Evolutionary conservation across 768 basidiomycete species (phyloP).

Genomic region (Suillus cothurnatus): DNA sequence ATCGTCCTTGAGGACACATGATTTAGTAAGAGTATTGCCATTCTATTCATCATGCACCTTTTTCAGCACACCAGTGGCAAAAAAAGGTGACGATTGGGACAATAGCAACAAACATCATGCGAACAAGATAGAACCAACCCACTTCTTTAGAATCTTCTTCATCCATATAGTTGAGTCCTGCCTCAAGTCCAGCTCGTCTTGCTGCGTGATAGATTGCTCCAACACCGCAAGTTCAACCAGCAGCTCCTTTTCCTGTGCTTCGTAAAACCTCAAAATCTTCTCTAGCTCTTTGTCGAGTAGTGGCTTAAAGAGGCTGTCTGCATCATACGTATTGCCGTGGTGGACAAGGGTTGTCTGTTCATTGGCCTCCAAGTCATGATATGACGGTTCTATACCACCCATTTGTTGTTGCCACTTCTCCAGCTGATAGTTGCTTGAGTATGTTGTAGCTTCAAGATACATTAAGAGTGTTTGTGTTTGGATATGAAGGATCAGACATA

Average conservation of each 20-base stretch:
- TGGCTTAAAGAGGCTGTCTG: slow-evolving; percentile 66
- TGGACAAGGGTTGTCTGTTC: slow-evolving; percentile 61
- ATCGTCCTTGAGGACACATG: slow-evolving; percentile 63
- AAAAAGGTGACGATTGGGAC: slow-evolving; percentile 93
- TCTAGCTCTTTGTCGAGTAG: slow-evolving; percentile 80
- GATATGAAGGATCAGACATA: slow-evolving; percentile 40
- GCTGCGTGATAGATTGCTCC: slow-evolving; percentile 55
- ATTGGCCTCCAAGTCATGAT: slow-evolving; percentile 64
- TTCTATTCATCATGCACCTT: slow-evolving; percentile 57
- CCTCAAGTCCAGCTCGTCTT: slow-evolving; percentile 62
- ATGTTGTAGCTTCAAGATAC: slow-evolving; percentile 65
- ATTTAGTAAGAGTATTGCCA: neutral
- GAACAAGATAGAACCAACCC: slow-evolving; percentile 26
- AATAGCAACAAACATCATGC: slow-evolving; percentile 52
- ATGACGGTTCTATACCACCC: slow-evolving; percentile 44
- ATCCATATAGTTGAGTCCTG: slow-evolving; percentile 53
- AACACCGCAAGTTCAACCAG: slow-evolving; percentile 58
- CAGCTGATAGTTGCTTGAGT: slow-evolving; percentile 81
- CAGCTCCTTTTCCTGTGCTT: slow-evolving; percentile 72
- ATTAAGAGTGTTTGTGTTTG: neutral
- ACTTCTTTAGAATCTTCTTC: slow-evolving; percentile 85
- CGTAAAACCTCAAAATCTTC: slow-evolving; percentile 84
- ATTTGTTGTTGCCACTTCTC: slow-evolving; percentile 68
- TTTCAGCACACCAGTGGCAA: slow-evolving; percentile 88
- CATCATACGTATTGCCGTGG: slow-evolving; percentile 36